A percentile compares a stretch with the other conserved stretches of the same genome.
These are phyloP conservation scores for Trichoderma afroharzianum DNA, from an alignment of 2,329 filamentous ascomycete species.

Conservation along the genomic window DNA sequence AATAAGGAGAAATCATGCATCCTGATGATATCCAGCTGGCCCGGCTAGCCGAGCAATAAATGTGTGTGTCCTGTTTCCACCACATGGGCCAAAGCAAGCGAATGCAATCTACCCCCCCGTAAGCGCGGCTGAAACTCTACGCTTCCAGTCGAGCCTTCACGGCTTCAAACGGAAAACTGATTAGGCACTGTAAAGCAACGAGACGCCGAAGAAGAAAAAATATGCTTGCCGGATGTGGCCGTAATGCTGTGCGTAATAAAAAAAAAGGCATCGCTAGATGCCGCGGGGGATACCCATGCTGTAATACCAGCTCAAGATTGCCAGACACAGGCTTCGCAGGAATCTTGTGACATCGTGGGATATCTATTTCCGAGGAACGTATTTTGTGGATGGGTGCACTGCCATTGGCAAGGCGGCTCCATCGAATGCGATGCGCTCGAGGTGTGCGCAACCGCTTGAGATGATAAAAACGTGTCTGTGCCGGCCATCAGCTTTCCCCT, in stretches of 20 bases:
- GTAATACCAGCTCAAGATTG: not conserved
- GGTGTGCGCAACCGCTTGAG: constrained; percentile 6
- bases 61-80: not conserved
- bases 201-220: not conserved
- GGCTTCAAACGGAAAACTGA: not conserved
- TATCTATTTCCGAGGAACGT: constrained; percentile 27
- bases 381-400: constrained; percentile 27
- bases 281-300: not conserved
- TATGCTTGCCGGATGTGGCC: not conserved
- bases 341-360: constrained; percentile 3
- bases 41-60: constrained; percentile 6
- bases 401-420: constrained; percentile 7
- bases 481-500: not conserved
- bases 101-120: constrained; percentile 6
- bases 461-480: constrained; percentile 20
- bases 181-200: not conserved
- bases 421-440: constrained; percentile 15
- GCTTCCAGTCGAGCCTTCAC: not conserved
- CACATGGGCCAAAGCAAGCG: constrained; percentile 14
- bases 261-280: not conserved
- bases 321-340: constrained; percentile 21
- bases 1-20: not conserved
- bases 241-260: not conserved
- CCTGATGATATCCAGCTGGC: not conserved
- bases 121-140: not conserved